Conservation (phyloP, 495 filamentous ascomycete species). For the Parathielavia appendiculata region DNA sequence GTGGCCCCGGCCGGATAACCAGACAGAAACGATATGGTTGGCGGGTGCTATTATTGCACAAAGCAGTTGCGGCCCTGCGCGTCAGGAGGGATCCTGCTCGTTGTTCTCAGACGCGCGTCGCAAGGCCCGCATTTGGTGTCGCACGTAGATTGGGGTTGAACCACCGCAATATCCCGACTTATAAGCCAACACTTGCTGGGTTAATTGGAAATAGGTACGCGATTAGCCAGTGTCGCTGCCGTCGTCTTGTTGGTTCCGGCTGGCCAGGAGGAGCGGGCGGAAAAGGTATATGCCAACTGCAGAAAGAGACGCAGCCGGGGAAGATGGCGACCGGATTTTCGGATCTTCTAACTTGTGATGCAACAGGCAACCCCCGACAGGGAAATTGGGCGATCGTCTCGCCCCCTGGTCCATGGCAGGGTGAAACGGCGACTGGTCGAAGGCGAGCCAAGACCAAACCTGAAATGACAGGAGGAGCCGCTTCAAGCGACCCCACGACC, state of each 20-base stretch:
- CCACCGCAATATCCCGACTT: constrained; percentile 5
- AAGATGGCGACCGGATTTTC: constrained; percentile 17
- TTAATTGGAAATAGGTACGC: background rate
- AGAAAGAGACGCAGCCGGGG: constrained; percentile 1
- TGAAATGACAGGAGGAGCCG: constrained; percentile 25
- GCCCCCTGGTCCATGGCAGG: constrained; percentile 25
- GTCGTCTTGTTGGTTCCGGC: constrained; percentile 1
- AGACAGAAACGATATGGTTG: constrained; percentile 7
- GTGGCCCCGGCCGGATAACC: constrained; percentile 27
- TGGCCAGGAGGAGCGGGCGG: background rate
- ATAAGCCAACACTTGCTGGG: constrained; percentile 2
- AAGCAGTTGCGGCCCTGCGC: background rate
- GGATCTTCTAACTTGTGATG: constrained; percentile 18
- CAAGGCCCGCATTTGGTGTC: constrained; percentile 28
- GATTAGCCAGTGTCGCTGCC: background rate
- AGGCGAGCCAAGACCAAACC: constrained; percentile 23
- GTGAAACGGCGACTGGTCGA: constrained; percentile 34
- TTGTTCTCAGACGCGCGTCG: constrained; percentile 11
- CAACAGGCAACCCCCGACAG: constrained; percentile 20
- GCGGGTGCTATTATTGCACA: constrained; percentile 16
- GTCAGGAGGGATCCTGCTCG: constrained; percentile 6
- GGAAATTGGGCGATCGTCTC: constrained; percentile 30
- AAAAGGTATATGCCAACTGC: constrained; percentile 7
- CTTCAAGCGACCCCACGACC: background rate
- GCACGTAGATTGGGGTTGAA: constrained; percentile 22